Base-by-base conservation (phyloP, 192 early-diverging fungal species). In the Phycomyces nitens region DNA sequence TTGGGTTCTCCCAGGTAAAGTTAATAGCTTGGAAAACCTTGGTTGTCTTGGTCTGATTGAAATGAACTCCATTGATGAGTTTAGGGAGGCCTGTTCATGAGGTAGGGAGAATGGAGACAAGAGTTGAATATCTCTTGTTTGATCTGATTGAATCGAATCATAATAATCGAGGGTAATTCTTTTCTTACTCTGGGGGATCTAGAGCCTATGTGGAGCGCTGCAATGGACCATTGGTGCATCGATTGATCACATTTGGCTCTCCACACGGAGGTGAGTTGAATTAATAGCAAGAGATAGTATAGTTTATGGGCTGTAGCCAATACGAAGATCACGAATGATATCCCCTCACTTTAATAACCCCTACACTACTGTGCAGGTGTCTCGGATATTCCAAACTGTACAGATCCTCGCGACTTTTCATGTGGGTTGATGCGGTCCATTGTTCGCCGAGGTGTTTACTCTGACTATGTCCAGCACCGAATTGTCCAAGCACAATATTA, bases 401-500 rank as follows among this genome's bases (percentile, higher is more conserved):
- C 68, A 1, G 72, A 78, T 11, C 23, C 69, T 1, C 77, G 79
- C 59, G 77, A 83, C 49, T 61, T 65, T 8, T 68, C 80, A 27
- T 99, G 95, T 78, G 57, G 56, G 14, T 75, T 89, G 54, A 91
- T 93, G 86, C 74, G 92, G 21, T 74, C 77, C n/a, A 82, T 98
- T 66, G 86, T 92, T 0, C 72, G 82, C n/a, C 60, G 72, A 15
- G 93, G 92, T 8, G 94, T 87, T 6, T 99, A 99, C 77, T 80
- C 87, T 38, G 76, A 80, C 43, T 97, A 93, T 79, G 82, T 96
- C 20, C 88, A 93, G 15, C 75, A 86, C 60, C 85, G 89, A 63
- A 75, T 95, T 5, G 77, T 99, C 9, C 97, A 94, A 78, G 97
- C 95, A 4, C 97, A 99, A 78, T 99, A 97, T 60, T 99, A 84